A percentile compares a stretch with the other conserved stretches of the same genome.
These are phyloP conservation scores for Trichoderma simmonsii DNA, from an alignment of 2,329 filamentous ascomycete genomes.

Conservation along the genomic window DNA sequence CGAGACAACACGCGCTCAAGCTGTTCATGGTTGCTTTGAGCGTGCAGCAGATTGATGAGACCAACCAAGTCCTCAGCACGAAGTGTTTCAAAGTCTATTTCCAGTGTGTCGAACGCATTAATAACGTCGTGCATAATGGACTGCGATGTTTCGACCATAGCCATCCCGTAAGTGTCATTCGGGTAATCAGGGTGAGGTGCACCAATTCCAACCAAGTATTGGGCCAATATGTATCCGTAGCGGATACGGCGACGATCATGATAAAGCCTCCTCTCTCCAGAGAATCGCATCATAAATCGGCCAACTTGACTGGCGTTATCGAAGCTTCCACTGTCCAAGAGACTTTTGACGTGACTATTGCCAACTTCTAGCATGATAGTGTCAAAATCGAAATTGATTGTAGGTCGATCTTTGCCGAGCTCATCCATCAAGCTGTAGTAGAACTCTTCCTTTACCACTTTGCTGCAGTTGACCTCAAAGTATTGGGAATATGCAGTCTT, in stretches of 20 bases:
- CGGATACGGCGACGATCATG: slow-evolving; percentile 36
- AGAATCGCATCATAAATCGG: neutral
- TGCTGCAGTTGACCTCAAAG: neutral
- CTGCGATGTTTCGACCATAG: neutral
- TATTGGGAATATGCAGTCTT: neutral
- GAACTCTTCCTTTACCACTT: slow-evolving; percentile 30
- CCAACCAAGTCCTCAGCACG: slow-evolving; percentile 43
- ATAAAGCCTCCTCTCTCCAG: slow-evolving; percentile 38
- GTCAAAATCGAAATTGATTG: slow-evolving; percentile 38
- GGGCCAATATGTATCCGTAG: slow-evolving; percentile 45
- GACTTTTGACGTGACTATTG: slow-evolving; percentile 30
- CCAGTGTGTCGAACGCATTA: slow-evolving; percentile 37
- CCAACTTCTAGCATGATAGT: slow-evolving; percentile 35
- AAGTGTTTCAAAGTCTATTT: slow-evolving; percentile 44
- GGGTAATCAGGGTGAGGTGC: slow-evolving; percentile 33
- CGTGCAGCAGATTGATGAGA: slow-evolving; percentile 45
- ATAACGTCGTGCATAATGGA: slow-evolving; percentile 29
- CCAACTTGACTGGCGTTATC: neutral
- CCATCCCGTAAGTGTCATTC: neutral
- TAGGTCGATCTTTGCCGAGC: slow-evolving; percentile 34
- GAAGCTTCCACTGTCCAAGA: neutral
- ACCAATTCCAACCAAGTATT: slow-evolving; percentile 42
- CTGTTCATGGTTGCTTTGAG: slow-evolving; percentile 45
- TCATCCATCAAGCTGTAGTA: slow-evolving; percentile 40
- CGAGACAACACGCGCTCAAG: slow-evolving; percentile 35